phyloP scores from a whole-genome alignment of 2,329 filamentous ascomycete species.

The Trichoderma sp. region DNA sequence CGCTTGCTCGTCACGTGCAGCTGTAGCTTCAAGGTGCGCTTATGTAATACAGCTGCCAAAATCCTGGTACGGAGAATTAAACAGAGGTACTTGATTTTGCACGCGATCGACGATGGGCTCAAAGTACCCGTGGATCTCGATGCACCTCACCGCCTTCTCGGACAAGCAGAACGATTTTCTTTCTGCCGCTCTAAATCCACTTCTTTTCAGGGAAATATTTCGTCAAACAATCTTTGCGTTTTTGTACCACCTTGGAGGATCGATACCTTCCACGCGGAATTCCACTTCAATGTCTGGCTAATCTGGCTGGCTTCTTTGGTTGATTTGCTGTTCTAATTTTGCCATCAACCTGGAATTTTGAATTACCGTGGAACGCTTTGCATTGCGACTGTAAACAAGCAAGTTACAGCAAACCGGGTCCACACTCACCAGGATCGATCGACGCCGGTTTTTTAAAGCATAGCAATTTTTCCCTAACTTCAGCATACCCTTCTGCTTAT shows the following conservation, averaged over 20 bases:
- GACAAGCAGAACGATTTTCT: constrained; percentile 28
- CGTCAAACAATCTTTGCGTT: constrained; percentile 22
- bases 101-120: neutral
- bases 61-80: neutral
- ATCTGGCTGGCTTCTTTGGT: neutral
- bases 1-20: constrained; percentile 31
- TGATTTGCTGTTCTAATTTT: neutral
- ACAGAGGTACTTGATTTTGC: neutral
- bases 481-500: neutral
- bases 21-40: neutral
- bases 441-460: neutral
- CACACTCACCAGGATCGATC: neutral
- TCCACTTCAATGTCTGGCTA: neutral
- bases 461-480: neutral
- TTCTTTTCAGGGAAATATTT: constrained; percentile 18
- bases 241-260: constrained; percentile 8
- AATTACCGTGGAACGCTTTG: neutral
- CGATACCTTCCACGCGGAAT: neutral
- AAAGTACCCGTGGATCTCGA: constrained; percentile 18
- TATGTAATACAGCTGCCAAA: neutral
- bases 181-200: constrained; percentile 32
- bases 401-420: neutral
- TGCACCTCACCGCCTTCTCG: constrained; percentile 33
- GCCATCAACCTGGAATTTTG: neutral
- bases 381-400: neutral